Evolutionary conservation across 2,329 filamentous ascomycete species (phyloP), one percentile per base, ranked within the genome.

Genomic region (Colletotrichum tropicicola): DNA sequence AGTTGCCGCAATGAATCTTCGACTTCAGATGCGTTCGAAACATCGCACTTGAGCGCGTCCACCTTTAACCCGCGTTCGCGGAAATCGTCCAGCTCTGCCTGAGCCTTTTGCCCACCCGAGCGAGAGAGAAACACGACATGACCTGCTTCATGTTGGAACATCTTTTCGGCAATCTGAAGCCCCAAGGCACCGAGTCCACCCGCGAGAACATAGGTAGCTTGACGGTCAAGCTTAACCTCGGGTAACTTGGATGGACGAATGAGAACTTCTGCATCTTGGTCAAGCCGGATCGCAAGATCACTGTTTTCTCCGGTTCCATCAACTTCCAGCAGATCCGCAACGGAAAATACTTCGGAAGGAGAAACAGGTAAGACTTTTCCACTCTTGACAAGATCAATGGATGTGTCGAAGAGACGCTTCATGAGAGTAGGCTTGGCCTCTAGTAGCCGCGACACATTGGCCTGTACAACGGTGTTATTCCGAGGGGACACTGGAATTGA

Each of bases 61-160:
- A 51, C 53, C 5, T 15, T 32, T 8, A 35, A 35, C 5, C 52
- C 52, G 2, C 44, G 59, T 2, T 51, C 15, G 3, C 44, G 44
- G 49, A 61, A 61, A 3, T 0, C 15, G 7, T n/a, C 25, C 1
- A 61, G 28, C 2, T 48, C 58, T 12, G 39, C 6, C 15, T 30
- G 43, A 9, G 27, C 48, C 25, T 61, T 61, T 12, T 56, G 17
- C 8, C 41, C 25, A 39, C 57, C 59, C 7, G 68, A 66, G 57
- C 76, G 67, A 8, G 74, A 77, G 1, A 76, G 62, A 8, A 77
- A 69, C 0, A 76, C 63, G 1, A 79, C 65, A 12, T 72, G 55
- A 4, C 68, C 71, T 0, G 75, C 75, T 0, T 72, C 70, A 2
- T 76, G 57, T 1, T 28, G 21, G 6, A 73, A 28, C 70, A 74